Conservation (phyloP, 2,329 filamentous ascomycete species). For the Exophiala aquamarina region DNA sequence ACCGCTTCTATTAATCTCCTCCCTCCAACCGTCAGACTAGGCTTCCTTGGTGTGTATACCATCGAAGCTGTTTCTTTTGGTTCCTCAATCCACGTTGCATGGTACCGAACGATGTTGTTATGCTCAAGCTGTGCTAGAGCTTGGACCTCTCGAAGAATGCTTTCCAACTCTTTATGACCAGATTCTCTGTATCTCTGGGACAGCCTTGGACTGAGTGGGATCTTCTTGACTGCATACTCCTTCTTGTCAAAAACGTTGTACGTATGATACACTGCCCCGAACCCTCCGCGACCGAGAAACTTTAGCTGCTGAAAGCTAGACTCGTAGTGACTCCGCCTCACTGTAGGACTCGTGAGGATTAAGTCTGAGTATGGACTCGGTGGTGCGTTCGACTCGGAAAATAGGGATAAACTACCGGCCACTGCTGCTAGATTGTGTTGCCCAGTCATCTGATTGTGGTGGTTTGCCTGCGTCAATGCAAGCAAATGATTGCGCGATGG, state of each 20-base stretch:
- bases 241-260: slow-evolving; percentile 61
- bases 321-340: slow-evolving; percentile 43
- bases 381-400: slow-evolving; percentile 11
- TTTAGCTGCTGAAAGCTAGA: slow-evolving; percentile 55
- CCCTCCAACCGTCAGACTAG: slow-evolving; percentile 11
- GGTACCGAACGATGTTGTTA: slow-evolving; percentile 66
- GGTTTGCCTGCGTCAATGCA: slow-evolving; percentile 3
- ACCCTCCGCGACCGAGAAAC: slow-evolving; percentile 64
- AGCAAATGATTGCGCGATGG: slow-evolving; percentile 16
- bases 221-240: slow-evolving; percentile 66
- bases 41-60: slow-evolving; percentile 2
- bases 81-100: slow-evolving; percentile 63
- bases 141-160: slow-evolving; percentile 60
- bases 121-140: slow-evolving; percentile 64
- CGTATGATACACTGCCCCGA: slow-evolving; percentile 63
- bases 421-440: slow-evolving; percentile 17
- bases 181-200: slow-evolving; percentile 53
- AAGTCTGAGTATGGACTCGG: slow-evolving; percentile 23
- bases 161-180: slow-evolving; percentile 55
- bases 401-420: slow-evolving; percentile 23
- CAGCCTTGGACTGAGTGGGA: slow-evolving; percentile 55
- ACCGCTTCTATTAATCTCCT: slow-evolving; percentile 4
- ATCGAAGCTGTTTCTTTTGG: slow-evolving; percentile 12
- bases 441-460: slow-evolving; percentile 8
- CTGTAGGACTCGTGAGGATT: slow-evolving; percentile 27